Conservation (phyloP, 176 grass and related monocot genomes). For the Tillandsia leiboldiana region DNA sequence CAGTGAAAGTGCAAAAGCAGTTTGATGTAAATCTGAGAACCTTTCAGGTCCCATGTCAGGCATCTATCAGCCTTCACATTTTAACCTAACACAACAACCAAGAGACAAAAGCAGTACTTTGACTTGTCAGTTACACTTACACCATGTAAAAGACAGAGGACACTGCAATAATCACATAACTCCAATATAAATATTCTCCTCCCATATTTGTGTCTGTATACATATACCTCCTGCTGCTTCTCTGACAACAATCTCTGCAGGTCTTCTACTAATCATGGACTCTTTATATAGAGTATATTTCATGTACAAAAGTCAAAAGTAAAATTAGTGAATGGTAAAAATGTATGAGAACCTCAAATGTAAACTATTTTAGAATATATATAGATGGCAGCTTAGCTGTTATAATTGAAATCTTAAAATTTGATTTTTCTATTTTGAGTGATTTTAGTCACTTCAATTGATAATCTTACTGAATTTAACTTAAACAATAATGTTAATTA, state of each 20-base stretch:
- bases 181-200: neutral
- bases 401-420: too few relatives aligned
- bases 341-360: neutral
- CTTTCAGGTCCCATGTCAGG: neutral
- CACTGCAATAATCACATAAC: constrained; percentile 12
- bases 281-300: constrained; percentile 34
- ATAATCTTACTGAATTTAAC: too few relatives aligned
- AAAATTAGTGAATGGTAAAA: constrained; percentile 28
- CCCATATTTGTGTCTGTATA: too few relatives aligned
- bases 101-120: neutral
- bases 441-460: too few relatives aligned
- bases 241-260: constrained; percentile 31
- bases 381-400: too few relatives aligned
- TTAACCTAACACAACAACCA: neutral
- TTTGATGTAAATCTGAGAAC: neutral
- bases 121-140: neutral
- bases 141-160: neutral
- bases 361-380: too few relatives aligned
- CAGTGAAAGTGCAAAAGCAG: neutral
- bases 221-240: neutral
- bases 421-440: too few relatives aligned
- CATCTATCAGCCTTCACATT: neutral
- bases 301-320: constrained; percentile 31
- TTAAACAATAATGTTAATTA: too few relatives aligned
- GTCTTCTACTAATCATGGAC: constrained; percentile 54